These are phyloP conservation scores for Nakazawaea ernobii DNA, from an alignment of 805 yeast genomes.

Conservation along the genomic window DNA sequence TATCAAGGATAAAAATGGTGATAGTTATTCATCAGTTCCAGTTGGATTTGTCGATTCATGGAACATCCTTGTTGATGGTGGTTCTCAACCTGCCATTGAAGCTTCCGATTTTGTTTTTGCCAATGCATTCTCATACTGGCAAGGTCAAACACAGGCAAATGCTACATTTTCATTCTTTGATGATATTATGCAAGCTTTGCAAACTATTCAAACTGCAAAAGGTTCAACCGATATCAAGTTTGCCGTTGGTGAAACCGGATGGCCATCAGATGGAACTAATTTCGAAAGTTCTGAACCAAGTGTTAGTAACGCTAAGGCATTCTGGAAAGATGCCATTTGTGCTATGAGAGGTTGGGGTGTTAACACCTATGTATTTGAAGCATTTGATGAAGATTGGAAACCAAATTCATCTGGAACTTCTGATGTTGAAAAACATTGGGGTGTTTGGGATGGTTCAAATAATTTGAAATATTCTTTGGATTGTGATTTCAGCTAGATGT, in stretches of 20 bases:
- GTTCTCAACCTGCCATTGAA: conserved; percentile 60
- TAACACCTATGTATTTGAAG: conserved; percentile 89
- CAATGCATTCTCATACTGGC: conserved; percentile 98
- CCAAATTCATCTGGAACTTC: conserved; percentile 82
- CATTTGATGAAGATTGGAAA: conserved; percentile 95
- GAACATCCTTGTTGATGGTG: conserved; percentile 85
- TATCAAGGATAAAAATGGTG: conserved; percentile 76
- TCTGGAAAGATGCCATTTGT: conserved; percentile 87
- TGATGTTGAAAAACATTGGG: conserved; percentile 93
- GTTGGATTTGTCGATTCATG: conserved; percentile 97
- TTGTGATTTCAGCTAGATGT: conserved; percentile 36
- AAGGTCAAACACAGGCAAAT: conserved; percentile 82
- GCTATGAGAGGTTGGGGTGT: conserved; percentile 96
- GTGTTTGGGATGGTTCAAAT: conserved; percentile 61
- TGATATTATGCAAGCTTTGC: conserved; percentile 96
- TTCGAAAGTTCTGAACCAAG: conserved; percentile 65
- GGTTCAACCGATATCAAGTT: conserved; percentile 82
- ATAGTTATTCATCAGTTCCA: conserved; percentile 60
- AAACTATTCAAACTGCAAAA: conserved; percentile 77
- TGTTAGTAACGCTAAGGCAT: conserved; percentile 65
- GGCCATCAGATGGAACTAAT: conserved; percentile 85
- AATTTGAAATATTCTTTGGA: conserved; percentile 38
- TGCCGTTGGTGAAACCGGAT: conserved; percentile 98
- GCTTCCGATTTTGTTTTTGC: conserved; percentile 86
- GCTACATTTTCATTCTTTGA: conserved; percentile 90